These are phyloP conservation scores for Fusarium sp. DNA, from an alignment of 2,329 filamentous ascomycete genomes.

Conservation along the genomic window DNA sequence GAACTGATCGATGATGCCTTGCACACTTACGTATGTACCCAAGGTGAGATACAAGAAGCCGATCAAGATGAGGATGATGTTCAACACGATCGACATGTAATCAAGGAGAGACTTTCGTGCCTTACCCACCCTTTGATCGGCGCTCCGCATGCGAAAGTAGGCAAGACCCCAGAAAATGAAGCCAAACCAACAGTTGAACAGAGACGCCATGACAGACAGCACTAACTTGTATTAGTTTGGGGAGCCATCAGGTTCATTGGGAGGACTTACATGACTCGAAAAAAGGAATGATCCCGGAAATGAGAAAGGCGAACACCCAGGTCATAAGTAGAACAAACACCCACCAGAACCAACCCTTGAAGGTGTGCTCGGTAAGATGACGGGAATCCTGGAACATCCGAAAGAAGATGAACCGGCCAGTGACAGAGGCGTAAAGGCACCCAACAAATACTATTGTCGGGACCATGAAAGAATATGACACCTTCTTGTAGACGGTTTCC, in stretches of 20 bases:
- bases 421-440: slow-evolving; percentile 89
- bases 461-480: slow-evolving; percentile 94
- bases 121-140: slow-evolving; percentile 66
- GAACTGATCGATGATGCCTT: slow-evolving; percentile 83
- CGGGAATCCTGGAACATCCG: slow-evolving; percentile 81
- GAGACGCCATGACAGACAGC: slow-evolving; percentile 79
- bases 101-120: slow-evolving; percentile 63
- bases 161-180: slow-evolving; percentile 95
- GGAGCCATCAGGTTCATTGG: not conserved
- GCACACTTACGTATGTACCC: slow-evolving; percentile 83
- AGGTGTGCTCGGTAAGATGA: slow-evolving; percentile 83
- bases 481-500: slow-evolving; percentile 82
- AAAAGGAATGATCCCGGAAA: slow-evolving; percentile 93
- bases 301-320: slow-evolving; percentile 87
- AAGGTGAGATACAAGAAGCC: slow-evolving; percentile 83
- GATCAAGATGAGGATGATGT: slow-evolving; percentile 77
- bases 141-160: slow-evolving; percentile 80
- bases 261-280: slow-evolving; percentile 75
- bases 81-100: slow-evolving; percentile 70
- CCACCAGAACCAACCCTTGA: slow-evolving; percentile 85
- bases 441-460: slow-evolving; percentile 93
- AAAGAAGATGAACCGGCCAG: slow-evolving; percentile 91
- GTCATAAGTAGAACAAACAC: slow-evolving; percentile 73
- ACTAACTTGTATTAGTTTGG: slow-evolving; percentile 52
- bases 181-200: slow-evolving; percentile 93